Percentiles rank a stretch among this genome's conserved stretches.
Evolutionary conservation across 2,329 filamentous ascomycete species (phyloP).

Genomic region (Cercospora berteroae): DNA sequence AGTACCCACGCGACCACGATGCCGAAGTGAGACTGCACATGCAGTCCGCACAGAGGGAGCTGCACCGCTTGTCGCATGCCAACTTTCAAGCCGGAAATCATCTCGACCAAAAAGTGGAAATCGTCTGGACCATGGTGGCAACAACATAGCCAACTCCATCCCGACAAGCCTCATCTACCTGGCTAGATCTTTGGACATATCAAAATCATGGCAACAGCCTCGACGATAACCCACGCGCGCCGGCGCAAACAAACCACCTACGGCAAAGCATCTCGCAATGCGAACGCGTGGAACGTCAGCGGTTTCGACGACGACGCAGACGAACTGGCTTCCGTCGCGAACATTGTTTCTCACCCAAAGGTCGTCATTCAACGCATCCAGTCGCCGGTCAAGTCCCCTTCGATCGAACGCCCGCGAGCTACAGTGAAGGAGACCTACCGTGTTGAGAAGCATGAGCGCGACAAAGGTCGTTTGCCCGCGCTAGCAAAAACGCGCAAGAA

Average conservation of each 20-base stretch:
- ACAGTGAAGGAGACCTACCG: conserved; percentile 19
- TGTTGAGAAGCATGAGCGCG: conserved; percentile 19
- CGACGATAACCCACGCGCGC: conserved; percentile 19
- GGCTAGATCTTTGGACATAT: not conserved
- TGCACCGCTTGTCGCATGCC: not conserved
- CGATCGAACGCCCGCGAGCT: not conserved
- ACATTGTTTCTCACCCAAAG: not conserved
- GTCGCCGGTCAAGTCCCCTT: not conserved
- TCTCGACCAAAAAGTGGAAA: not conserved
- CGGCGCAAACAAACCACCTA: conserved; percentile 30
- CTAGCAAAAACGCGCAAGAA: conserved; percentile 17
- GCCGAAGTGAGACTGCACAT: conserved; percentile 7
- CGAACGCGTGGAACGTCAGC: conserved; percentile 21
- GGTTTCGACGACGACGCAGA: conserved; percentile 25
- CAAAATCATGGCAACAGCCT: conserved; percentile 19
- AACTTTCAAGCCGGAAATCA: not conserved
- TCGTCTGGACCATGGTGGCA: not conserved
- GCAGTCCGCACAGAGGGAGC: not conserved
- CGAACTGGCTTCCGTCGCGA: conserved; percentile 10
- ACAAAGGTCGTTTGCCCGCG: conserved; percentile 8
- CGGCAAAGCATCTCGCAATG: conserved; percentile 26
- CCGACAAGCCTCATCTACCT: not conserved
- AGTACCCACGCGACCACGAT: not conserved
- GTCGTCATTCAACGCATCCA: not conserved
- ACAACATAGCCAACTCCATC: not conserved